A percentile compares a stretch with the other conserved stretches of the same genome.
Conservation (phyloP, 352 stramenopile species). For the Thalassiosira mediterranea region DNA sequence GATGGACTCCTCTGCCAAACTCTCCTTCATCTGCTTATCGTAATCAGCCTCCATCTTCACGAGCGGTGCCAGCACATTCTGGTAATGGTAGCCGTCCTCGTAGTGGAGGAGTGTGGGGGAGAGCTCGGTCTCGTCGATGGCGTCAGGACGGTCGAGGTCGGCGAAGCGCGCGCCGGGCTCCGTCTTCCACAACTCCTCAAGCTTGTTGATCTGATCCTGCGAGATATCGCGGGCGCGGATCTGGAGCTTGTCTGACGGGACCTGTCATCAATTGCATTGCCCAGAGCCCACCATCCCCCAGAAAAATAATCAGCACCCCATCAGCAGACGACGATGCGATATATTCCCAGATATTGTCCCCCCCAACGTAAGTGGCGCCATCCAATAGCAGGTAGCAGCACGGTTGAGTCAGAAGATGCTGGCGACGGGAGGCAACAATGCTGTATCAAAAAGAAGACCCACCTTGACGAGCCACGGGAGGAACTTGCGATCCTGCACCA, state of each 20-base stretch:
- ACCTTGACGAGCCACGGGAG: constrained; percentile 97
- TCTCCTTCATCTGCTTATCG: constrained; percentile 99
- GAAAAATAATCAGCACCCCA: no score
- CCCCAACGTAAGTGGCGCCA: no score
- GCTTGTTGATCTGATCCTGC: constrained; percentile 87
- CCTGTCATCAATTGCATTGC: constrained; percentile 30
- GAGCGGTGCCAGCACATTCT: constrained; percentile 98
- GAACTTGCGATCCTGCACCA: constrained; percentile 97
- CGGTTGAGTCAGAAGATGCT: no score
- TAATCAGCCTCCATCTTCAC: constrained; percentile 99
- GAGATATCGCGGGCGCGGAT: constrained; percentile 93
- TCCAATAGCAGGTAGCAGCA: no score
- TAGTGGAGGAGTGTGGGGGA: constrained; percentile 90
- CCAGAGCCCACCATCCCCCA: no score
- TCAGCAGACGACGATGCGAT: no score
- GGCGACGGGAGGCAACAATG: no score
- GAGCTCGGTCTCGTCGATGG: constrained; percentile 87
- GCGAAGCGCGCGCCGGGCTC: constrained; percentile 95
- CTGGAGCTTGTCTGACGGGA: constrained; percentile 83
- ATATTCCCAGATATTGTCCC: no score
- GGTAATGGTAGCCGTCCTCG: constrained; percentile 99
- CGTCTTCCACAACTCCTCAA: constrained; percentile 95
- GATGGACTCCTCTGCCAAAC: constrained; percentile 92
- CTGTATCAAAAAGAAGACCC: constrained; percentile 20
- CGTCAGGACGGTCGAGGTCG: constrained; percentile 92